A percentile compares a stretch with the other conserved stretches of the same genome.
phyloP scores from a whole-genome alignment of 495 filamentous ascomycete species.

The Neurospora pannonica region DNA sequence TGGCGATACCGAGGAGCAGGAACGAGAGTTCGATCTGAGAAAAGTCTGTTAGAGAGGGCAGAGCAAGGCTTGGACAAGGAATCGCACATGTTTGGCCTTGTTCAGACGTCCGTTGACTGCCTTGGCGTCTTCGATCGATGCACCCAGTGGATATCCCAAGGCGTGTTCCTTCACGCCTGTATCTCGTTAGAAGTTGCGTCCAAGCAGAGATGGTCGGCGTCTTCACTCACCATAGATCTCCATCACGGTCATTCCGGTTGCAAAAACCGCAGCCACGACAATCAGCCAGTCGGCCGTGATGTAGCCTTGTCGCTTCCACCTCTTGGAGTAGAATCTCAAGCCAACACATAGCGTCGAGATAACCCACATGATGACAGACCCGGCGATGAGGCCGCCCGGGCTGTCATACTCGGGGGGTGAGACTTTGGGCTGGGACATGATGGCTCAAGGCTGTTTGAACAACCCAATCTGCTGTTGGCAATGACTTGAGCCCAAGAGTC shows the following conservation, averaged over 20 bases:
- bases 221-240: slow-evolving; percentile 2
- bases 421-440: neutral
- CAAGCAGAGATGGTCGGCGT: too few species aligned
- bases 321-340: slow-evolving; percentile 6
- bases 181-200: neutral
- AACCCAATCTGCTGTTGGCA: neutral
- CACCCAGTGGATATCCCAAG: slow-evolving; percentile 4
- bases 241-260: slow-evolving; percentile 3
- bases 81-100: slow-evolving; percentile 6
- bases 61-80: neutral
- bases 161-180: slow-evolving; percentile 1
- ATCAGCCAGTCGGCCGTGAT: slow-evolving; percentile 9
- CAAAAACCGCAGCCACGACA: slow-evolving; percentile 1
- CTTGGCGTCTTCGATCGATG: neutral
- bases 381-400: slow-evolving; percentile 3
- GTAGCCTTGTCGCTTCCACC: slow-evolving; percentile 5
- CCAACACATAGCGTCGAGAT: slow-evolving; percentile 1
- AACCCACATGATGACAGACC: slow-evolving; percentile 3
- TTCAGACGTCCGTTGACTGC: slow-evolving; percentile 5
- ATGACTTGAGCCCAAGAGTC: neutral
- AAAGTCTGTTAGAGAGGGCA: neutral
- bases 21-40: neutral
- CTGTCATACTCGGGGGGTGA: slow-evolving; percentile 3
- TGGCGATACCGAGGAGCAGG: slow-evolving; percentile 3
- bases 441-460: neutral